phyloP scores from a whole-genome alignment of 345 rosid genomes.

The Populus alba region DNA sequence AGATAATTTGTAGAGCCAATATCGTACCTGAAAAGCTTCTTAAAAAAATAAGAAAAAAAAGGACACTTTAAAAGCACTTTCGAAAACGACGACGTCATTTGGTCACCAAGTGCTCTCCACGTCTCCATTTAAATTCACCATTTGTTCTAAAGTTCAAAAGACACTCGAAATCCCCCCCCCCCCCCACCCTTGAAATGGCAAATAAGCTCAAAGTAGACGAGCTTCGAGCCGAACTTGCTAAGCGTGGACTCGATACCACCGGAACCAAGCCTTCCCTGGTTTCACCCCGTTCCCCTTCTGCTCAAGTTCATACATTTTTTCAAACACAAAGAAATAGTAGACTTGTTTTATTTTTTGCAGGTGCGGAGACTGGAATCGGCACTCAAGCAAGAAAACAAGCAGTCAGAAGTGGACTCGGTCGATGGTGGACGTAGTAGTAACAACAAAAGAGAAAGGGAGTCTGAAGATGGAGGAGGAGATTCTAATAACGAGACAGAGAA shows the following conservation, averaged over 20 bases:
- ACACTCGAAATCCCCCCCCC: neutral
- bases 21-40: too few relatives aligned
- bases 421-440: constrained; percentile 5
- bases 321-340: too few relatives aligned
- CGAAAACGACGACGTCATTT: too few relatives aligned
- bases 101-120: too few relatives aligned
- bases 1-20: too few relatives aligned
- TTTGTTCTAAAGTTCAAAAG: neutral
- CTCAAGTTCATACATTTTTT: neutral
- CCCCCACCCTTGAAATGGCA: constrained; percentile 35
- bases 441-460: constrained; percentile 50
- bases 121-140: too few relatives aligned
- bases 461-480: neutral
- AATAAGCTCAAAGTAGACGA: constrained; percentile 59
- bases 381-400: constrained; percentile 36
- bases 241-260: constrained; percentile 60
- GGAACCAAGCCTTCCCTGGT: constrained; percentile 68
- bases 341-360: constrained; percentile 26
- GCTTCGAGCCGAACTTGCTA: constrained; percentile 61
- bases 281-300: neutral
- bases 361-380: constrained; percentile 62
- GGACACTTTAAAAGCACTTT: too few relatives aligned
- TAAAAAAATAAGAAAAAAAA: too few relatives aligned
- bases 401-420: constrained; percentile 7
- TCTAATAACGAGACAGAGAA: constrained; percentile 26